Evolutionary conservation across 495 filamentous ascomycete species (phyloP).

Genomic region (Hypoxylon perforatum): DNA sequence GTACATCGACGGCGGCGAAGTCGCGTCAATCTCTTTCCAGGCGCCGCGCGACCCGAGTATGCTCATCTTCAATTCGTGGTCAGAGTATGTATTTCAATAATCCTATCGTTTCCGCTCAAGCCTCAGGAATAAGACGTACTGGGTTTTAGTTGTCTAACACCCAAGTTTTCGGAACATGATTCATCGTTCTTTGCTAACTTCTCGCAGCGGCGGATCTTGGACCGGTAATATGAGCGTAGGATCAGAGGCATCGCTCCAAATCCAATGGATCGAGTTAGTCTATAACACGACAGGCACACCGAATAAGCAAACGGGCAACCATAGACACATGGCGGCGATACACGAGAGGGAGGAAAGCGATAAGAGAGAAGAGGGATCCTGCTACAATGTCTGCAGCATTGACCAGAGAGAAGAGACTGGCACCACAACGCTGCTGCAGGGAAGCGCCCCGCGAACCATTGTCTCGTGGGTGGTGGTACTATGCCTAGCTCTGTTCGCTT

Average conservation of each 20-base stretch:
- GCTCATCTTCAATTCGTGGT: conserved; percentile 80
- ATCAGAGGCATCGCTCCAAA: conserved; percentile 70
- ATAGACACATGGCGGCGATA: background rate
- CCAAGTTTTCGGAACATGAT: background rate
- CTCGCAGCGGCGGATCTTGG: conserved; percentile 69
- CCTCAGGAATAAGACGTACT: background rate
- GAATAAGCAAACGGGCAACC: background rate
- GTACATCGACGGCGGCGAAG: conserved; percentile 70
- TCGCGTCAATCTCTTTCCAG: conserved; percentile 69
- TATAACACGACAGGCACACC: conserved; percentile 65
- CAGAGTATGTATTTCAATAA: conserved; percentile 55
- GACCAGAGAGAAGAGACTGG: conserved; percentile 57
- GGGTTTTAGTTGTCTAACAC: background rate
- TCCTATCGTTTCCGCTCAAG: background rate
- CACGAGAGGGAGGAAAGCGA: conserved; percentile 7
- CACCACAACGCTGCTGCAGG: conserved; percentile 57
- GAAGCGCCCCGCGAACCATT: conserved; percentile 41
- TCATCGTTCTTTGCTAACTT: conserved; percentile 15
- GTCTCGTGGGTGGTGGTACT: conserved; percentile 37
- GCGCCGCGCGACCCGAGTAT: conserved; percentile 69
- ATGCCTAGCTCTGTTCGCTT: conserved; percentile 34
- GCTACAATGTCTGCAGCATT: conserved; percentile 60
- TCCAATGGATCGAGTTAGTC: conserved; percentile 79
- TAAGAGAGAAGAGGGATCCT: conserved; percentile 44
- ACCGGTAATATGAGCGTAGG: conserved; percentile 74